Evolutionary conservation across 768 basidiomycete species (phyloP), one percentile per base, ranked within the genome.

Genomic region (Mycena rebaudengoi): DNA sequence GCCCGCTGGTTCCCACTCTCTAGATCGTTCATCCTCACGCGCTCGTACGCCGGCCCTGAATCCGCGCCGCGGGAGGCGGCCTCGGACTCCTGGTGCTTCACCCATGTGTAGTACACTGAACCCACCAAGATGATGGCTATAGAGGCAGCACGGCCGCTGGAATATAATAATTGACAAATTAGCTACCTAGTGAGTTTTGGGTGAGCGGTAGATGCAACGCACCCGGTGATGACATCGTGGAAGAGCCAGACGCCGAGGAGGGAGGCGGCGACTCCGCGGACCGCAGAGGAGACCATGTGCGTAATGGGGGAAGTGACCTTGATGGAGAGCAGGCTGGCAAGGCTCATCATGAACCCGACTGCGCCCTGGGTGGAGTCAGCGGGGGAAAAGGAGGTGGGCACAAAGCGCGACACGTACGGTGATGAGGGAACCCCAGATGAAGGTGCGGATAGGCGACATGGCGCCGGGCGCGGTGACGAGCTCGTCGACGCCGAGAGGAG

Each of bases 301-400:
- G 96, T 96, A 74, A 98, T 95, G 14, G 96, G 96, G 1, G 95
- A 97, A 8, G 96, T 99, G 64, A 98, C 92, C 76, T 99, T 96
- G 83, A 99, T 98, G 25, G 94, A 96, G 29, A 99, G 83, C 64
- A 96, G 80, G 65, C 93, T 94, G 11, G 96, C 96, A 55, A 99
- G 86, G 78, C 92, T 94, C 88, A 99, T 98, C 69, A 96, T 79
- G 85, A 98, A 99, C 11, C 96, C 96, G 53, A 98, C 79, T 18
- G 85, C 79, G 30, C 96, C 96, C 93, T 95, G 57, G 23, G 26
- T 29, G 30, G 33, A 25, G 51, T 21, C 32, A 41, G 33, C 33
- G 7, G 46, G 20, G 26, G 28, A 10, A 14, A 29, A 40, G 16
- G 18, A 13, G 23, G 33, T 21, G 4, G 7, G 35, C 7, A 18